phyloP scores from a whole-genome alignment of 768 basidiomycete species.

The Calocybe indica region DNA sequence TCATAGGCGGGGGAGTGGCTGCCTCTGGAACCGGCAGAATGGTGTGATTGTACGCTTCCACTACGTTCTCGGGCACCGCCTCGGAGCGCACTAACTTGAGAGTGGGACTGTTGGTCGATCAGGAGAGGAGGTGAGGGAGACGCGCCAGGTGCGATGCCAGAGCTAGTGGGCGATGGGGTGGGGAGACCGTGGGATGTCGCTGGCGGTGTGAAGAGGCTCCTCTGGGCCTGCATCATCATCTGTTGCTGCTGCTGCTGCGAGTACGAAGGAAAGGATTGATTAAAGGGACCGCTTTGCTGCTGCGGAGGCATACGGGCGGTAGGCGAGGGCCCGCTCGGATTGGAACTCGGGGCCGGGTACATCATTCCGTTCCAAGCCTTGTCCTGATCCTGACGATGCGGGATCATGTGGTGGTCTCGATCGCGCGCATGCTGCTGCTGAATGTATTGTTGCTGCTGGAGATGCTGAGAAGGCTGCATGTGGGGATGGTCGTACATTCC shows the following conservation, averaged over 20 bases:
- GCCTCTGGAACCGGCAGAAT: constrained; percentile 4
- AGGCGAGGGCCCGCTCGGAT: neutral
- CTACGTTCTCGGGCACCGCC: constrained; percentile 3
- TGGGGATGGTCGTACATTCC: constrained; percentile 13
- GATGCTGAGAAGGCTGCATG: constrained; percentile 13
- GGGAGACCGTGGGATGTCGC: constrained; percentile 31
- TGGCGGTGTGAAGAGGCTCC: constrained; percentile 36
- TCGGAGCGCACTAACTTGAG: neutral
- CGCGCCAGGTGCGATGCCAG: neutral
- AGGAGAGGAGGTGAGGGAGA: constrained; percentile 5
- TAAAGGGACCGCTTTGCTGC: constrained; percentile 14
- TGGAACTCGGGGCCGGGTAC: constrained; percentile 1
- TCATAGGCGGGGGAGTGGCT: constrained; percentile 13
- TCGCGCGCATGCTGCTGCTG: constrained; percentile 10
- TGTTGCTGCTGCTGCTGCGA: constrained; percentile 11
- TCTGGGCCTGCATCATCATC: constrained; percentile 23
- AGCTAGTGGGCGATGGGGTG: constrained; percentile 11
- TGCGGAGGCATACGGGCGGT: neutral
- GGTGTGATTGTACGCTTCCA: constrained; percentile 4
- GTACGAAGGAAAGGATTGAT: constrained; percentile 6
- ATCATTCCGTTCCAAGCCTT: neutral
- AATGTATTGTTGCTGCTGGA: constrained; percentile 6
- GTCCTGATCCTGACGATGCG: constrained; percentile 1
- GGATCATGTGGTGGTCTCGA: constrained; percentile 2
- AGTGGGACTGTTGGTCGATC: neutral